Percentiles rank a stretch among this genome's conserved stretches.
Conservation (phyloP, 2,329 filamentous ascomycete genomes). For the Lachnellula arida region DNA sequence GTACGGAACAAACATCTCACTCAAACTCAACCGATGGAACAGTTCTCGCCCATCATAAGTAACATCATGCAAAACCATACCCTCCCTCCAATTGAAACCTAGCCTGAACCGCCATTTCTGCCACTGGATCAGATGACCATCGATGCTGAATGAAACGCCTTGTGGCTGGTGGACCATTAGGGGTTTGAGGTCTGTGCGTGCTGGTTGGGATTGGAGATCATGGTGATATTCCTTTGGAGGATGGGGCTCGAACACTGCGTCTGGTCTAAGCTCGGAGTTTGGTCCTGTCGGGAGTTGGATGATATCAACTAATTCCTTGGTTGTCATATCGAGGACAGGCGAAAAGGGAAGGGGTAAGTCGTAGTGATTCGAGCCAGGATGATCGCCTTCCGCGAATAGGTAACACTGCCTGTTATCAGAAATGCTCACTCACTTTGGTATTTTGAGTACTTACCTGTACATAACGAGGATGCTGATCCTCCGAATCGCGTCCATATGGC, state of each 20-base stretch:
- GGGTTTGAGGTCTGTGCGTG: slow-evolving; percentile 49
- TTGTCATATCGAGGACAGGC: slow-evolving; percentile 22
- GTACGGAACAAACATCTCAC: slow-evolving; percentile 62
- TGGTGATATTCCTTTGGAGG: slow-evolving; percentile 22
- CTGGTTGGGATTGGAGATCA: slow-evolving; percentile 21
- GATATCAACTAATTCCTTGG: slow-evolving; percentile 19
- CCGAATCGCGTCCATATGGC: slow-evolving; percentile 25
- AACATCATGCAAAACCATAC: slow-evolving; percentile 56
- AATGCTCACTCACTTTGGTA: background rate
- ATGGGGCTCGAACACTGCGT: slow-evolving; percentile 16
- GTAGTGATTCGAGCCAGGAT: slow-evolving; percentile 27
- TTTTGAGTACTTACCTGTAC: slow-evolving; percentile 16
- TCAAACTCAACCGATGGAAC: slow-evolving; percentile 53
- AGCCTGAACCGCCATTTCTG: slow-evolving; percentile 61
- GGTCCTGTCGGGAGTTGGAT: slow-evolving; percentile 21
- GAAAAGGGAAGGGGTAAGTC: slow-evolving; percentile 24
- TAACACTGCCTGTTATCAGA: slow-evolving; percentile 19
- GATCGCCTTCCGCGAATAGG: slow-evolving; percentile 17
- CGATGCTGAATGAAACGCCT: slow-evolving; percentile 52
- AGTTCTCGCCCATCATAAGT: slow-evolving; percentile 55
- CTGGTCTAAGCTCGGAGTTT: slow-evolving; percentile 11
- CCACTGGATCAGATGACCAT: slow-evolving; percentile 41
- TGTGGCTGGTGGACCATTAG: slow-evolving; percentile 60
- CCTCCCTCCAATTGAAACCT: slow-evolving; percentile 56
- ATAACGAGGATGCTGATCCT: slow-evolving; percentile 21